phyloP scores from a whole-genome alignment of 2,329 filamentous ascomycete genomes.

The Colletotrichum tofieldiae region DNA sequence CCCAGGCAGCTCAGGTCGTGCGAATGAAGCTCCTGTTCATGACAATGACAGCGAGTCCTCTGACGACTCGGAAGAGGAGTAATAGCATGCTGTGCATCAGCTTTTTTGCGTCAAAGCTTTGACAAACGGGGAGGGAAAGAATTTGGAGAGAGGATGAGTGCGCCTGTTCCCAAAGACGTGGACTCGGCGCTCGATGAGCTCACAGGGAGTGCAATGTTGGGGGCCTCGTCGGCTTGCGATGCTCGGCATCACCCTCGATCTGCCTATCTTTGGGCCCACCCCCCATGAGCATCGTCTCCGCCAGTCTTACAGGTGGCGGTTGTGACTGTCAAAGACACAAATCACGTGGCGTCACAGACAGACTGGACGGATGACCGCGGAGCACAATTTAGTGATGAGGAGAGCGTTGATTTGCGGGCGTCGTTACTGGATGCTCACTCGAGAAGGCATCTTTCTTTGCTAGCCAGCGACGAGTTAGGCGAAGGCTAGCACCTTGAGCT shows the following conservation, averaged over 20 bases:
- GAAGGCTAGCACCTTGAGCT: slow-evolving; percentile 31
- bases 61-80: slow-evolving; percentile 64
- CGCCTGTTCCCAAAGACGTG: neutral
- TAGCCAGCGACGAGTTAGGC: slow-evolving; percentile 5
- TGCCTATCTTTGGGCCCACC: neutral
- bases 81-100: slow-evolving; percentile 8
- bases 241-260: neutral
- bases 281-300: neutral
- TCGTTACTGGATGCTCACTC: slow-evolving; percentile 18
- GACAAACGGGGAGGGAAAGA: neutral
- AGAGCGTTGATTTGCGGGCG: slow-evolving; percentile 27
- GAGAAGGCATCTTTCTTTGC: slow-evolving; percentile 32
- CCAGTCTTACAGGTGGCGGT: neutral
- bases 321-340: neutral
- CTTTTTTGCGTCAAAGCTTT: neutral
- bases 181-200: neutral
- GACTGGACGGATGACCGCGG: neutral
- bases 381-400: neutral
- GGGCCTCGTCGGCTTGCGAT: neutral
- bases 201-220: neutral
- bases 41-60: slow-evolving; percentile 56
- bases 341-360: neutral
- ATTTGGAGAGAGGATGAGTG: neutral
- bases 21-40: slow-evolving; percentile 45
- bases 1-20: slow-evolving; percentile 42